Conservation (phyloP, 2,329 filamentous ascomycete genomes). For the Ophiobolus disseminans region DNA sequence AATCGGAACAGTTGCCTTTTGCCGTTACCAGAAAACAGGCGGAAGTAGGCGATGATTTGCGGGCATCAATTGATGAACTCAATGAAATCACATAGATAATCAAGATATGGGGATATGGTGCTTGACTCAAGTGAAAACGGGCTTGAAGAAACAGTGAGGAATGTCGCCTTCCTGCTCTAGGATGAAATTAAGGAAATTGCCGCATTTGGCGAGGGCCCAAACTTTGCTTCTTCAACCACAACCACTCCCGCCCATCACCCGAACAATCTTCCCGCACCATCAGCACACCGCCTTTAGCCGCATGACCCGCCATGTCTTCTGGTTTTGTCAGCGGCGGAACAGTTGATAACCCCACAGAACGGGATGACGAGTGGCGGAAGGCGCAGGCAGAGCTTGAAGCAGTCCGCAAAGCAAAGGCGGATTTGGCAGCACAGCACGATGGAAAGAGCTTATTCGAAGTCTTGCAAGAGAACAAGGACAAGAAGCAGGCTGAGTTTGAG, state of each 20-base stretch:
- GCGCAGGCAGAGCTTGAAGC: conserved; percentile 71
- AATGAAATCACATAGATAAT: too few species aligned
- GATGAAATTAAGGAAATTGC: conserved; percentile 1
- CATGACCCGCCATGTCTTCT: conserved; percentile 48
- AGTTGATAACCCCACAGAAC: conserved; percentile 49
- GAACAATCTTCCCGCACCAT: conserved; percentile 7
- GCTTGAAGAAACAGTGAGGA: too few species aligned
- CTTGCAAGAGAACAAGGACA: conserved; percentile 84
- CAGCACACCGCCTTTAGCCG: conserved; percentile 15
- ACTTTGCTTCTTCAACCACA: neutral
- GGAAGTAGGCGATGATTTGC: neutral
- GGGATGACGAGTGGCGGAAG: conserved; percentile 67
- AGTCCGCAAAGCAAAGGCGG: conserved; percentile 62
- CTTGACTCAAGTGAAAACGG: too few species aligned
- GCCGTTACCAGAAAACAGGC: neutral
- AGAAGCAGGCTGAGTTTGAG: conserved; percentile 84
- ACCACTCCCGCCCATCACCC: neutral
- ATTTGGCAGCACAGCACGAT: conserved; percentile 56
- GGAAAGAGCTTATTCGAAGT: conserved; percentile 75
- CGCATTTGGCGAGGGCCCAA: neutral
- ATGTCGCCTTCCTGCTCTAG: too few species aligned
- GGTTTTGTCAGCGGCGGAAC: conserved; percentile 62
- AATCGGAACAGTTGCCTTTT: conserved; percentile 14
- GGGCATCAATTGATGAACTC: too few species aligned
- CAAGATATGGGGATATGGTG: too few species aligned